phyloP scores from a whole-genome alignment of 495 filamentous ascomycete species.

The Entonaema liquescens region DNA sequence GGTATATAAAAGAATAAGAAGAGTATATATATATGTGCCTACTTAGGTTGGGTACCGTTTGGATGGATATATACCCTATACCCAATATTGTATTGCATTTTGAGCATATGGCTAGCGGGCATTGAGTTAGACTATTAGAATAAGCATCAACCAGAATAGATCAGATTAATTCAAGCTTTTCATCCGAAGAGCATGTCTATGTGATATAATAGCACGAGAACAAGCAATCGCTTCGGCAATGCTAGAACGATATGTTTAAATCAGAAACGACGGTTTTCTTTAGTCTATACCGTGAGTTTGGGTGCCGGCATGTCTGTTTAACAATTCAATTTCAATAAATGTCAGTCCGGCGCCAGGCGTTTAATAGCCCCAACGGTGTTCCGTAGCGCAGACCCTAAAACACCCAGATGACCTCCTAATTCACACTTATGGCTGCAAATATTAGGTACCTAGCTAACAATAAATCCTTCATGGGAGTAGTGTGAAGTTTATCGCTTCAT shows the following conservation, averaged over 20 bases:
- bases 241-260: too few species aligned
- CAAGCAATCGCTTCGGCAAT: too few species aligned
- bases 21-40: too few species aligned
- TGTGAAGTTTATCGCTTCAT: background rate
- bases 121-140: constrained; percentile 6
- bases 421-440: background rate
- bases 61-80: background rate
- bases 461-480: background rate
- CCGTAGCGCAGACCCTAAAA: background rate
- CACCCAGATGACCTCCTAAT: background rate
- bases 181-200: too few species aligned
- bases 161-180: background rate
- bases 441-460: too few species aligned
- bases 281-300: too few species aligned
- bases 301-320: background rate
- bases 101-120: constrained; percentile 7
- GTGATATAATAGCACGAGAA: too few species aligned
- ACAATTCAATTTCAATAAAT: background rate
- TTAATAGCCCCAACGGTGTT: background rate
- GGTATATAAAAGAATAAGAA: background rate
- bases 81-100: background rate
- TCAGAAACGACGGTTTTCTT: too few species aligned
- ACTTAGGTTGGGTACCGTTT: background rate
- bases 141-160: background rate
- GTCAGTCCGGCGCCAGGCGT: background rate